phyloP scores from a whole-genome alignment of 73 alveolate genomes.

The Blepharisma japonicum region DNA sequence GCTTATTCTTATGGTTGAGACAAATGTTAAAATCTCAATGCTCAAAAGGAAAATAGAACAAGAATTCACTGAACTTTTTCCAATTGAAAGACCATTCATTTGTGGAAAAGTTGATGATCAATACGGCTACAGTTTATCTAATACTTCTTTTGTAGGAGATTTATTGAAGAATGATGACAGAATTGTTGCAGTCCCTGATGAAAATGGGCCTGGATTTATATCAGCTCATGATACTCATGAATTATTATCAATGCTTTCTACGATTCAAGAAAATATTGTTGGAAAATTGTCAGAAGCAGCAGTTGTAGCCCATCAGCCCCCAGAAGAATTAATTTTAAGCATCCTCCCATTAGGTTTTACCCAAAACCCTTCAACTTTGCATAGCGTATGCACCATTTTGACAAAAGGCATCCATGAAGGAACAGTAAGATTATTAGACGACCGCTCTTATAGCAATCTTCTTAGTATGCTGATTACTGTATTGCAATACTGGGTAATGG shows the following conservation, averaged over 20 bases:
- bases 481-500: conserved; percentile 73
- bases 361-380: conserved; percentile 41
- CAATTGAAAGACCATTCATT: conserved; percentile 80
- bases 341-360: conserved; percentile 75
- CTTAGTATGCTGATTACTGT: conserved; percentile 40
- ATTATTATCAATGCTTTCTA: conserved; percentile 62
- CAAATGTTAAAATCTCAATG: conserved; percentile 49
- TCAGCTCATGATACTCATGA: conserved; percentile 70
- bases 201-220: conserved; percentile 42
- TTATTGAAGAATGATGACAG: conserved; percentile 71
- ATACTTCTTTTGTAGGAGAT: conserved; percentile 72
- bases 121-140: conserved; percentile 77
- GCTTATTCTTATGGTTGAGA: conserved; percentile 42
- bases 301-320: conserved; percentile 29
- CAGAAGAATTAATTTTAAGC: conserved; percentile 38
- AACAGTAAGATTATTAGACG: conserved; percentile 50
- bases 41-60: conserved; percentile 72
- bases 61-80: conserved; percentile 84
- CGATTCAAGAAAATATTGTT: conserved; percentile 59
- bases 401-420: conserved; percentile 36
- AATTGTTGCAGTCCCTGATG: conserved; percentile 76
- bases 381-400: conserved; percentile 43
- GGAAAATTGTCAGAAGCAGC: conserved; percentile 65
- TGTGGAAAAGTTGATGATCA: conserved; percentile 84
- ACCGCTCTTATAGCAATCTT: conserved; percentile 40